A percentile compares a stretch with the other conserved stretches of the same genome.
Evolutionary conservation across 1,284 basidiomycete species (phyloP).

Genomic region (Microbotryum violaceum): DNA sequence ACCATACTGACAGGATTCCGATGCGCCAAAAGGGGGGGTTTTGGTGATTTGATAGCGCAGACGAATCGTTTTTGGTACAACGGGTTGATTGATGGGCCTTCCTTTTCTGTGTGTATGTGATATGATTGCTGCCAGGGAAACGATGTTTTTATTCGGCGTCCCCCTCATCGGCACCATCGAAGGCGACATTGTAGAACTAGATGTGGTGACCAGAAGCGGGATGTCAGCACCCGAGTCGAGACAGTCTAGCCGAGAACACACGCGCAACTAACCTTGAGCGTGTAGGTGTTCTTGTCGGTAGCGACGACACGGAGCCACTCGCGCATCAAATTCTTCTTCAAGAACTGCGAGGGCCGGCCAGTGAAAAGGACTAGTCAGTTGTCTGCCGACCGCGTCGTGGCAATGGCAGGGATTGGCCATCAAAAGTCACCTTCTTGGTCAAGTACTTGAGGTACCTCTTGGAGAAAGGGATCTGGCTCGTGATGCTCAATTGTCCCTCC

Average conservation of each 20-base stretch:
- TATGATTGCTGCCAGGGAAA: no score
- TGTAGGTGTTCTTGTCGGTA: constrained; percentile 43
- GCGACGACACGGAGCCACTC: constrained; percentile 40
- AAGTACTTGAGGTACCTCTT: constrained; percentile 46
- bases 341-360: constrained; percentile 20
- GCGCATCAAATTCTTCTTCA: constrained; percentile 37
- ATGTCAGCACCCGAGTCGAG: not conserved
- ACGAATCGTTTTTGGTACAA: no score
- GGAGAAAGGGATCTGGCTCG: constrained; percentile 40
- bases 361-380: not conserved
- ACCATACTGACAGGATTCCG: no score
- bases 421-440: constrained; percentile 39
- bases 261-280: constrained; percentile 29
- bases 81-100: no score
- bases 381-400: not conserved
- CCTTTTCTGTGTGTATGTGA: no score
- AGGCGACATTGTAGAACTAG: constrained; percentile 6
- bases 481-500: constrained; percentile 37
- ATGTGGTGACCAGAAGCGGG: not conserved
- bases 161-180: not conserved
- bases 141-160: not conserved
- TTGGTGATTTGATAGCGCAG: no score
- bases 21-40: no score
- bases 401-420: constrained; percentile 35
- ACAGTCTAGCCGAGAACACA: not conserved